Evolutionary conservation across 2,329 filamentous ascomycete genomes (phyloP), one percentile per base, ranked within the genome.

Genomic region (Triangularia verruculosa): DNA sequence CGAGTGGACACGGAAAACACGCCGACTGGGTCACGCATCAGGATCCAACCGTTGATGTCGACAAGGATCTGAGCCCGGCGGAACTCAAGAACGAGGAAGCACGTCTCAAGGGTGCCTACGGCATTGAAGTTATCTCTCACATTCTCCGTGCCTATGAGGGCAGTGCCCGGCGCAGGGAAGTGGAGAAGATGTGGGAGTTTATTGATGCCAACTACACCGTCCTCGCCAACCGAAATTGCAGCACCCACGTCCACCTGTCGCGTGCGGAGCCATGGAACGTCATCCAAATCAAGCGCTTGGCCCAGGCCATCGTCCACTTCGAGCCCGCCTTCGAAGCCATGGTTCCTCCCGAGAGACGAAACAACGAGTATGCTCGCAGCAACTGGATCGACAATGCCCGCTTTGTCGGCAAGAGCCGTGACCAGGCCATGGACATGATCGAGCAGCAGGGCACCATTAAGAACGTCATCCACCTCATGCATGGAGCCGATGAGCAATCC

Each of bases 201-300:
- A 20, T 58, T 1, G 56, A 58, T 8, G 20, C 24, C 15, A 47
- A 58, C 56, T 58, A 58, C 24, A 5, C 5, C n/a, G 30, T 58
- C 34, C 17, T 39, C 12, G 32, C 9, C 30, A 30, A 58, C 34
- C n/a, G 22, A 7, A 58, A 22, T 8, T 58, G 56, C 30, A 30
- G 56, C 56, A 58, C 56, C 12, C 56, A 58, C 22, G 30, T 58
- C n/a, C 56, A 58, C 22, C 15, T 58, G 30, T 58, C 56, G n/a
- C 27, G 34, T 22, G 56, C 25, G 17, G 56, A 30, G 17, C 30
- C 24, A 13, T 58, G 24, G 17, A 20, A 7, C 8, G 27, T 47
- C n/a, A 13, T 7, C n/a, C 25, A 30, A 17, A 20, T 58, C 22
- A n/a, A 58, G 22, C 24, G n/a, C 12, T 15, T 58, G 15, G 56